Evolutionary conservation across 2,329 filamentous ascomycete genomes (phyloP).

Genomic region (Arthroderma sp.): DNA sequence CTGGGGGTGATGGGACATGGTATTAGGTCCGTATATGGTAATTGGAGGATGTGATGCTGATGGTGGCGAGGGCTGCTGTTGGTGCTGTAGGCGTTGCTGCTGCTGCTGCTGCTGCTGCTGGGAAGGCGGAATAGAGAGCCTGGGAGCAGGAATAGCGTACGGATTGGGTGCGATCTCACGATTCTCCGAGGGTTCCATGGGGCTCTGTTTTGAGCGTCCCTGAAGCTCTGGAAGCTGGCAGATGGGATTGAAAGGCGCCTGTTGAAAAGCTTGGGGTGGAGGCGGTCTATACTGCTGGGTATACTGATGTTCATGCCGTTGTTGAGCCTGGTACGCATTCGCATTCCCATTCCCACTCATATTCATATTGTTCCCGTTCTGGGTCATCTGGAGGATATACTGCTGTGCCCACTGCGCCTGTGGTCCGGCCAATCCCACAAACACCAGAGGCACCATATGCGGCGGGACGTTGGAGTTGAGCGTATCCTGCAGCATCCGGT

Average conservation of each 20-base stretch:
- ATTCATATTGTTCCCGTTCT: conserved; percentile 39
- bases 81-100: conserved; percentile 14
- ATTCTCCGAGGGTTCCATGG: background rate
- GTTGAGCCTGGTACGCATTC: background rate
- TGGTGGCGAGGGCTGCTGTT: conserved; percentile 9
- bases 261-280: background rate
- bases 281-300: background rate
- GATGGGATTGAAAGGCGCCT: background rate
- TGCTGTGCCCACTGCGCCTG: conserved; percentile 57
- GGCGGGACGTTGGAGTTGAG: conserved; percentile 60
- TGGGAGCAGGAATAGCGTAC: background rate
- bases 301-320: background rate
- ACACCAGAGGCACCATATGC: conserved; percentile 61
- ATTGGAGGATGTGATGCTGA: conserved; percentile 20
- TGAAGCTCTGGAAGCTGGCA: background rate
- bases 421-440: conserved; percentile 58
- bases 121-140: background rate
- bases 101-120: conserved; percentile 22
- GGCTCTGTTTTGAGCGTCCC: background rate
- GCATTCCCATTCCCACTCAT: background rate
- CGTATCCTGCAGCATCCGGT: conserved; percentile 59
- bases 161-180: conserved; percentile 5
- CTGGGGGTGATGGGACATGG: background rate
- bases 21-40: conserved; percentile 13
- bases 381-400: conserved; percentile 41